Conservation (phyloP, 768 basidiomycete genomes). For the Tylopilus cervinicoccineus region DNA sequence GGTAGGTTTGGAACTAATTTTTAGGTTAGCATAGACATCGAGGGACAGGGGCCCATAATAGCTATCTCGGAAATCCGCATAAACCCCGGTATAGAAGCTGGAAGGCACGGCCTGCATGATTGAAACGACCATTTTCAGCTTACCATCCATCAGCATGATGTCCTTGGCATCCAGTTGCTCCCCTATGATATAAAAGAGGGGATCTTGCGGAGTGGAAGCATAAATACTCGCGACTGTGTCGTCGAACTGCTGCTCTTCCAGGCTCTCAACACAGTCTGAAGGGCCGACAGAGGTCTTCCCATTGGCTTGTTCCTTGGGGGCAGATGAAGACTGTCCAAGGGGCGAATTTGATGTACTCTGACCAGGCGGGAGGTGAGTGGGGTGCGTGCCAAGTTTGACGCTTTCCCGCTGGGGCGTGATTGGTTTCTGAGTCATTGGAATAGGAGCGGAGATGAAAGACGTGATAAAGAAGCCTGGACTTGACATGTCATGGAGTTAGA, state of each 20-base stretch:
- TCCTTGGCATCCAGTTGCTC: constrained; percentile 54
- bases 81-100: constrained; percentile 17
- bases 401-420: constrained; percentile 17
- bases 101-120: constrained; percentile 12
- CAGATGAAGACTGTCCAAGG: constrained; percentile 23
- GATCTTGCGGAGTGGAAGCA: constrained; percentile 20
- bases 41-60: constrained; percentile 20
- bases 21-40: constrained; percentile 15
- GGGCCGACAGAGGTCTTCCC: not conserved
- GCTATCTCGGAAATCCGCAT: constrained; percentile 17
- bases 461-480: constrained; percentile 33
- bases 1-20: constrained; percentile 51
- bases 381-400: constrained; percentile 16
- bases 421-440: constrained; percentile 22
- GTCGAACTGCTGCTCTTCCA: constrained; percentile 26
- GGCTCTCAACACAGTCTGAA: not conserved
- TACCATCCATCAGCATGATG: constrained; percentile 56
- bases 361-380: constrained; percentile 18
- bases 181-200: constrained; percentile 41
- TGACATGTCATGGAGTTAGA: constrained; percentile 26
- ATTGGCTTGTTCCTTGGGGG: not conserved
- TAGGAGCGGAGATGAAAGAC: constrained; percentile 31
- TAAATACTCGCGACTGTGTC: constrained; percentile 34
- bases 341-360: constrained; percentile 18
- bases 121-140: constrained; percentile 13